A percentile compares a stretch with the other conserved stretches of the same genome.
Evolutionary conservation across 352 stramenopile genomes (phyloP).

Genomic region (Globisporangium cylindrosporum): DNA sequence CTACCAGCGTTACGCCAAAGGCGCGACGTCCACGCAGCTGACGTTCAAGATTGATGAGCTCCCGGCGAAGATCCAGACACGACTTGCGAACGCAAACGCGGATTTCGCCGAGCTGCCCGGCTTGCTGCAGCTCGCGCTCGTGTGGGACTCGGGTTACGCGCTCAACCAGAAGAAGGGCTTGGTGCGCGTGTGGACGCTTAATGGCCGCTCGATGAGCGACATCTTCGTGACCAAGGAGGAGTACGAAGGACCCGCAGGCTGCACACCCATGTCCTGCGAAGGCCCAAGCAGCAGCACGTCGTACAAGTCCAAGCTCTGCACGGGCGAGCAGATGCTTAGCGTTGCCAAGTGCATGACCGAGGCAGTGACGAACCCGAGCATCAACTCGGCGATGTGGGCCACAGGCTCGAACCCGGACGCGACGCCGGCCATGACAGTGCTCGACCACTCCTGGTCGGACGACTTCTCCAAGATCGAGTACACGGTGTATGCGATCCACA

Average conservation of each 20-base stretch:
- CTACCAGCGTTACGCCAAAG: slow-evolving; percentile 11
- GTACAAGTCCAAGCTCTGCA: slow-evolving; percentile 25
- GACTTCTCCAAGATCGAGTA: slow-evolving; percentile 1
- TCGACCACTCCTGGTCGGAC: slow-evolving; percentile 21
- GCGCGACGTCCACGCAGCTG: slow-evolving; percentile 21
- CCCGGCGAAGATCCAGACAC: slow-evolving; percentile 12
- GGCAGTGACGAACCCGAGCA: background rate
- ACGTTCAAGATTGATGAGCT: slow-evolving; percentile 17
- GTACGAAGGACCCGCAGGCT: background rate
- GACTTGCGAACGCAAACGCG: background rate
- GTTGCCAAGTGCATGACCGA: slow-evolving; percentile 25
- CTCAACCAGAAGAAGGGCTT: slow-evolving; percentile 1
- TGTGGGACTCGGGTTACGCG: slow-evolving; percentile 42
- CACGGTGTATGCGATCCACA: slow-evolving; percentile 21
- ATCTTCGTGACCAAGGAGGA: slow-evolving; percentile 24
- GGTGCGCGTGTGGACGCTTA: background rate
- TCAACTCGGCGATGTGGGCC: slow-evolving; percentile 29
- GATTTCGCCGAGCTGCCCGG: slow-evolving; percentile 16
- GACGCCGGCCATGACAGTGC: slow-evolving; percentile 10
- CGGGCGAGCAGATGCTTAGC: slow-evolving; percentile 32
- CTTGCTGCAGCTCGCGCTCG: slow-evolving; percentile 32
- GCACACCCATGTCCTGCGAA: slow-evolving; percentile 21
- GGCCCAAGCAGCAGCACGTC: slow-evolving; percentile 18
- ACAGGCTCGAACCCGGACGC: slow-evolving; percentile 19
- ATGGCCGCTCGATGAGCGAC: slow-evolving; percentile 20